phyloP scores from a whole-genome alignment of 2,329 filamentous ascomycete species.

The Phoma sp. region DNA sequence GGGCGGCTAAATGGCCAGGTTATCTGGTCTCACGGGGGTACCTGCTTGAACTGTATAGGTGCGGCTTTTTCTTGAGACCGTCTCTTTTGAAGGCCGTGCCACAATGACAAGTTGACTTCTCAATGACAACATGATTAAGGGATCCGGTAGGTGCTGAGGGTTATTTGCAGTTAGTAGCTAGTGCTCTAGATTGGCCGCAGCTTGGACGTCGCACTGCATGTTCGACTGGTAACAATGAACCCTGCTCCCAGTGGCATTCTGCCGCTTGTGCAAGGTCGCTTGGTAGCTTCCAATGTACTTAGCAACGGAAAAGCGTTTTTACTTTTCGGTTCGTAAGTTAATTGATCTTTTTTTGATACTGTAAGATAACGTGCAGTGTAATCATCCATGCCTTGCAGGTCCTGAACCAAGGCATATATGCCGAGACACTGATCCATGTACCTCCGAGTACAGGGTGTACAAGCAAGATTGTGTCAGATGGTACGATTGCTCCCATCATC shows the following conservation, averaged over 20 bases:
- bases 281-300: not conserved
- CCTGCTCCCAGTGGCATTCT: constrained; percentile 3
- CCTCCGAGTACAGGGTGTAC: not conserved
- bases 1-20: not conserved
- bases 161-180: not conserved
- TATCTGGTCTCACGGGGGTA: constrained; percentile 5
- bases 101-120: constrained; percentile 3
- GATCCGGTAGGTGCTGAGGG: not conserved
- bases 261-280: constrained; percentile 6
- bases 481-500: constrained; percentile 6
- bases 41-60: constrained; percentile 6
- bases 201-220: constrained; percentile 10
- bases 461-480: not conserved
- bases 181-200: constrained; percentile 6
- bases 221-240: constrained; percentile 7
- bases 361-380: not conserved
- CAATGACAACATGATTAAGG: constrained; percentile 11
- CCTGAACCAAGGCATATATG: not conserved
- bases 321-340: not conserved
- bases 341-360: not conserved
- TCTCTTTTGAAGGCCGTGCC: not conserved
- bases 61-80: not conserved
- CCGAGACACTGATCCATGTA: not conserved
- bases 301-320: not conserved
- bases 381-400: not conserved